Evolutionary conservation across 108 stramenopile genomes (phyloP).

Genomic region (Conticribra guillardii): DNA sequence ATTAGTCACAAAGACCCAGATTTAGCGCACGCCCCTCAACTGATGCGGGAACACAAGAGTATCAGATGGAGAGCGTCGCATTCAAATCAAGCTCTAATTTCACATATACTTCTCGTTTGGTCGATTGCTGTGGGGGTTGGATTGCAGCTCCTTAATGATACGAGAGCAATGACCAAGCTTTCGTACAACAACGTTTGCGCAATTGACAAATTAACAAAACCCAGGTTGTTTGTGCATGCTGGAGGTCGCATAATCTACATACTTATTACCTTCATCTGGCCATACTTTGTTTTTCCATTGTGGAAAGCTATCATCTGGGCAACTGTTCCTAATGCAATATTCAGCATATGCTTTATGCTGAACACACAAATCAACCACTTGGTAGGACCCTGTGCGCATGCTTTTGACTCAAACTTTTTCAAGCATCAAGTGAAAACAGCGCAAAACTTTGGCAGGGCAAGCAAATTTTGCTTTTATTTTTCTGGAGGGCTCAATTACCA

Average conservation of each 20-base stretch:
- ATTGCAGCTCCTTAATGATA: conserved; percentile 49
- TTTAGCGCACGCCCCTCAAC: conserved; percentile 59
- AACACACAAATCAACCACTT: conserved; percentile 67
- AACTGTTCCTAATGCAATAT: conserved; percentile 39
- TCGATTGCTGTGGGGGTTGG: conserved; percentile 53
- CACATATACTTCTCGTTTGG: conserved; percentile 50
- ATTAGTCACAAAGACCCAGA: conserved; percentile 62
- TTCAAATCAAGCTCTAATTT: conserved; percentile 27
- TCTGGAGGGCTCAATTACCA: conserved; percentile 61
- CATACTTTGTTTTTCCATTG: conserved; percentile 41
- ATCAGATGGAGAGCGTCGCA: conserved; percentile 54
- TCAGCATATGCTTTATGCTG: conserved; percentile 59
- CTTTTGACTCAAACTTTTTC: conserved; percentile 52
- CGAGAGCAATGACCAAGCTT: conserved; percentile 48
- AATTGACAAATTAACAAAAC: conserved; percentile 31
- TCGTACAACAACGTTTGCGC: conserved; percentile 64
- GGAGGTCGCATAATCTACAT: conserved; percentile 47
- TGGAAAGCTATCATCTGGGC: conserved; percentile 61
- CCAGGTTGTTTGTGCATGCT: conserved; percentile 36
- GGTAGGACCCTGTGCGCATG: conserved; percentile 40
- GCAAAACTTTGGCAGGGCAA: conserved; percentile 62
- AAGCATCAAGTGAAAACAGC: conserved; percentile 59
- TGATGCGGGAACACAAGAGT: conserved; percentile 61
- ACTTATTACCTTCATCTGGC: conserved; percentile 47
- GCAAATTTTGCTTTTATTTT: conserved; percentile 43